These are phyloP conservation scores for Aureobasidium sp. DNA, from an alignment of 2,329 filamentous ascomycete genomes.

Conservation along the genomic window DNA sequence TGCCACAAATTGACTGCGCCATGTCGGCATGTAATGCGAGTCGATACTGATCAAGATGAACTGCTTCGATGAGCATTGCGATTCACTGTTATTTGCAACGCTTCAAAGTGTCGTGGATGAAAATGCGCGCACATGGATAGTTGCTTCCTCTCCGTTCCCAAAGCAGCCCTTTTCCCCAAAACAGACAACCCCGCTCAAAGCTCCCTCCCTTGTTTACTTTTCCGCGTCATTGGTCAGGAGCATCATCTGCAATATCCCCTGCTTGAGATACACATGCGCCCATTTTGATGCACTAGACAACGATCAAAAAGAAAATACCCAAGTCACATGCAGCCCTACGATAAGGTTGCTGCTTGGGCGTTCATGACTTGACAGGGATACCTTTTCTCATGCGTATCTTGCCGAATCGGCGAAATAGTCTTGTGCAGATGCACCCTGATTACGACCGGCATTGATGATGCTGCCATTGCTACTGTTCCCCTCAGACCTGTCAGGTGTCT, in stretches of 20 bases:
- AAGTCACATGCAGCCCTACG: background rate
- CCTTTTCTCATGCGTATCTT: background rate
- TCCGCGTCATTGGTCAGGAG: background rate
- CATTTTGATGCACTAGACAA: background rate
- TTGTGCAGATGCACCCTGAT: background rate
- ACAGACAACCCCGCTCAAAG: background rate
- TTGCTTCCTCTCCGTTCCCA: background rate
- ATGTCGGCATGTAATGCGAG: background rate
- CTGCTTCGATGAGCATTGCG: background rate
- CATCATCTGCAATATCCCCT: background rate
- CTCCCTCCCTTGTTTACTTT: background rate
- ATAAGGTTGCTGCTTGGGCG: background rate
- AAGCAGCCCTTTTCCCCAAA: background rate
- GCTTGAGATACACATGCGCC: background rate
- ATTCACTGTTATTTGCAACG: background rate
- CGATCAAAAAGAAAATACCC: background rate
- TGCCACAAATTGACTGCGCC: background rate
- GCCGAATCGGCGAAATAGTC: constrained; percentile 2
- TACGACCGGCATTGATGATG: background rate
- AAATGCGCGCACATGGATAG: background rate
- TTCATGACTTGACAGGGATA: background rate
- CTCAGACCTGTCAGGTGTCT: background rate
- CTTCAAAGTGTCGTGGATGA: background rate
- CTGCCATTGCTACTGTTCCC: background rate
- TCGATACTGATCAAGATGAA: background rate